phyloP scores from a whole-genome alignment of 225 moss, liverwort and hornwort genomes.

The Takakia lepidozioides region DNA sequence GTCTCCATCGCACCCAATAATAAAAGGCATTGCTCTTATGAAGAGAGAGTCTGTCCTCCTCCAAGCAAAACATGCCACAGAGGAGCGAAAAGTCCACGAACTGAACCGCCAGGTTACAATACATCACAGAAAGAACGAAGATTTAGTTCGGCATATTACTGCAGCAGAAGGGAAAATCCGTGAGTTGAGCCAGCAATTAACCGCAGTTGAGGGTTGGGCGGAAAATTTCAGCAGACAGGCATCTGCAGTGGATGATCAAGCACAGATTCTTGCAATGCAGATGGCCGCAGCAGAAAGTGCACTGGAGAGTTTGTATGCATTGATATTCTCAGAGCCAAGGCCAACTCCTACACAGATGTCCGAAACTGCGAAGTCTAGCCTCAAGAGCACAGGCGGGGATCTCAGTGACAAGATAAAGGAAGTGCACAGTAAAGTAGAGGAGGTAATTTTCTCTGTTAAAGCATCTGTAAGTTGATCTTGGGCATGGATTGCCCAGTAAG shows the following conservation, averaged over 20 bases:
- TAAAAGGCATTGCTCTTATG: slow-evolving; percentile 2
- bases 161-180: slow-evolving; percentile 8
- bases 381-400: neutral
- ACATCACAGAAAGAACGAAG: neutral
- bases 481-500: no score
- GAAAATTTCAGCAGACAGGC: slow-evolving; percentile 9
- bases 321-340: slow-evolving; percentile 2
- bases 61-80: slow-evolving; percentile 2
- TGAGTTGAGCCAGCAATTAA: slow-evolving; percentile 11
- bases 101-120: neutral
- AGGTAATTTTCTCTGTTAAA: slow-evolving; percentile 1
- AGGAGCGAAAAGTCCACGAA: slow-evolving; percentile 4
- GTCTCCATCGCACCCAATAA: slow-evolving; percentile 1
- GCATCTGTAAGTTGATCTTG: no score
- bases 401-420: slow-evolving; percentile 13
- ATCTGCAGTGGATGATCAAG: slow-evolving; percentile 8
- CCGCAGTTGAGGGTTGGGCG: slow-evolving; percentile 10
- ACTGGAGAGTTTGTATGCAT: slow-evolving; percentile 6
- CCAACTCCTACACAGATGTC: neutral
- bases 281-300: slow-evolving; percentile 10
- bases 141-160: slow-evolving; percentile 6
- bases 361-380: neutral
- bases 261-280: slow-evolving; percentile 13
- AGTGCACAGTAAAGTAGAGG: neutral
- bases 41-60: slow-evolving; percentile 6